These are phyloP conservation scores for Ogataea hybrid DNA, from an alignment of 1,139 yeast genomes.

Conservation along the genomic window DNA sequence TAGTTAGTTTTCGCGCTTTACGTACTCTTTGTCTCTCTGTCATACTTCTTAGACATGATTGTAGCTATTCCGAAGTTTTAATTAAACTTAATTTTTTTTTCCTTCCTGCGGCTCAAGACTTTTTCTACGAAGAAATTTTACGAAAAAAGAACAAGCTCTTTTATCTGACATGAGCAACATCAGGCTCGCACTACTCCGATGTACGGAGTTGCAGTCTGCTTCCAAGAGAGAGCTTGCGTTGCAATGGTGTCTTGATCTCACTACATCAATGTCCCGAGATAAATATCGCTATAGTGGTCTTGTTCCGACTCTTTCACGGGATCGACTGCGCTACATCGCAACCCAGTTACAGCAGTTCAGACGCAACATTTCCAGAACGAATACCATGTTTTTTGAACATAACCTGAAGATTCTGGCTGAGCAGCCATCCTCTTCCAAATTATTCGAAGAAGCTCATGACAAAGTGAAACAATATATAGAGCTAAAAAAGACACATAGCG, in stretches of 20 bases:
- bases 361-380: conserved; percentile 16
- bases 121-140: conserved; percentile 2
- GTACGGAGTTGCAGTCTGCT: conserved; percentile 21
- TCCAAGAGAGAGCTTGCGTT: conserved; percentile 27
- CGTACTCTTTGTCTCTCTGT: conserved; percentile 29
- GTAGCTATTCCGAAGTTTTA: conserved; percentile 5
- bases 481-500: background rate
- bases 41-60: conserved; percentile 18
- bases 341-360: conserved; percentile 14
- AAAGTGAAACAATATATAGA: conserved; percentile 1
- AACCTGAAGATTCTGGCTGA: conserved; percentile 23
- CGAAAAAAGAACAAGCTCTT: background rate
- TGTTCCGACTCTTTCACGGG: conserved; percentile 12
- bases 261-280: conserved; percentile 1
- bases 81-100: background rate
- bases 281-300: conserved; percentile 10
- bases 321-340: conserved; percentile 9
- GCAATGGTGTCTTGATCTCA: conserved; percentile 25
- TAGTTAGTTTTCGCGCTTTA: background rate
- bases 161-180: conserved; percentile 21
- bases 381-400: conserved; percentile 24
- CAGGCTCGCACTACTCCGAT: conserved; percentile 25
- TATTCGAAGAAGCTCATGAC: conserved; percentile 1
- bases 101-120: conserved; percentile 6
- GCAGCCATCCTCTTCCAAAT: background rate